A percentile compares a stretch with the other conserved stretches of the same genome.
Evolutionary conservation across 768 basidiomycete genomes (phyloP).

Genomic region (Cystofilobasidium macerans): DNA sequence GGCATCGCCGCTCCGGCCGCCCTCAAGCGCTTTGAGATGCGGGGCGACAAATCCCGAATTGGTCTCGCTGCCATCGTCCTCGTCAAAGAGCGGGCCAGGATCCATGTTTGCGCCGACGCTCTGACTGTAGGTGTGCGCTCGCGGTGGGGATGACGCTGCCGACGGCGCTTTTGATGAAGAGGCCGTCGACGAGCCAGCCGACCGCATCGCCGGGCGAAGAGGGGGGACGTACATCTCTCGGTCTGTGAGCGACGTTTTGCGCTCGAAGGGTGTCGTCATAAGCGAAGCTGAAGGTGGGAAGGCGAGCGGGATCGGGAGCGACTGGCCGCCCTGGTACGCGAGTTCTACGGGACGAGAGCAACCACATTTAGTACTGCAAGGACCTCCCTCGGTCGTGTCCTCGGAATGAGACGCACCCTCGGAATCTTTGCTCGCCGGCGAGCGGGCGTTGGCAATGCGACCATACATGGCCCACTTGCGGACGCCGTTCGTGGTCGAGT

Average conservation of each 20-base stretch:
- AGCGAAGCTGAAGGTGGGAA: not conserved
- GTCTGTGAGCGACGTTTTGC: slow-evolving; percentile 4
- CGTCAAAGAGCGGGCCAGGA: not conserved
- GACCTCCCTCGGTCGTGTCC: no score
- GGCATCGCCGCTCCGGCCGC: not conserved
- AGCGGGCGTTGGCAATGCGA: not conserved
- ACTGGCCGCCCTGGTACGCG: not conserved
- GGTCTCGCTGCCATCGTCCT: not conserved
- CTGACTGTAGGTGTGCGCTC: slow-evolving; percentile 1
- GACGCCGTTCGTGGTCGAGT: not conserved
- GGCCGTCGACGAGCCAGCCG: not conserved
- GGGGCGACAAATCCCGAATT: not conserved
- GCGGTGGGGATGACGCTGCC: not conserved
- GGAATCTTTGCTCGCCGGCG: not conserved
- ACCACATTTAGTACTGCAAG: no score
- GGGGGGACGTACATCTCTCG: not conserved
- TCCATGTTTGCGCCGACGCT: not conserved
- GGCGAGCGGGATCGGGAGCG: not conserved
- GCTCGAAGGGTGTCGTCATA: not conserved
- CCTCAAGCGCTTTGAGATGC: not conserved
- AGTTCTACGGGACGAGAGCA: not conserved
- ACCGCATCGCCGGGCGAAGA: not conserved
- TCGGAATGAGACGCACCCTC: not conserved
- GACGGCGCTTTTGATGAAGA: not conserved
- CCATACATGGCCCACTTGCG: slow-evolving; percentile 5